Conservation (phyloP, 768 basidiomycete genomes). For the Mrakia gelida region DNA sequence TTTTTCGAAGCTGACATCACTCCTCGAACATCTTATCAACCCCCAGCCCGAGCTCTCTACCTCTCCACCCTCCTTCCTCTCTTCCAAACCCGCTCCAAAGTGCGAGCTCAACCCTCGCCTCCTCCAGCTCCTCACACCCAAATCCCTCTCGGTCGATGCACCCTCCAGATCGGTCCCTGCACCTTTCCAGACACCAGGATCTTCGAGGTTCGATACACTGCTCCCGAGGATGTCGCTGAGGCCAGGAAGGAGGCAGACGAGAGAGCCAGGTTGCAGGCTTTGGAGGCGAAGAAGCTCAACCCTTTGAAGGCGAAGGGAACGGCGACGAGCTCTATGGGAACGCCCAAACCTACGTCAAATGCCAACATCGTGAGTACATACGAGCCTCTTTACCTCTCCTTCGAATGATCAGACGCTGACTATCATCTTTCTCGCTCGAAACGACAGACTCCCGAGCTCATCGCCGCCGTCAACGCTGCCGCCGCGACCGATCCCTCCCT, state of each 20-base stretch:
- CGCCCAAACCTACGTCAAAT: not conserved
- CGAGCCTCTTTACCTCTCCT: too few relatives aligned
- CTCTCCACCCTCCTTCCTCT: conserved; percentile 65
- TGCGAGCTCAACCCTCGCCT: conserved; percentile 55
- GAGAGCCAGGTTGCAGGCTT: not conserved
- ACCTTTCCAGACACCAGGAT: conserved; percentile 62
- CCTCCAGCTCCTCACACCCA: conserved; percentile 59
- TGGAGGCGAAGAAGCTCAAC: not conserved
- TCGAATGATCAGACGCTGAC: too few relatives aligned
- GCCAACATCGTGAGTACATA: not conserved
- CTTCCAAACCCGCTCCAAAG: conserved; percentile 58
- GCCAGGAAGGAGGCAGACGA: conserved; percentile 5
- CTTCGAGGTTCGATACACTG: conserved; percentile 61
- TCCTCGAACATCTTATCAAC: conserved; percentile 21
- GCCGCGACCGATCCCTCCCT: conserved; percentile 65
- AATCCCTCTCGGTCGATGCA: conserved; percentile 62
- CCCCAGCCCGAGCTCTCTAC: conserved; percentile 56
- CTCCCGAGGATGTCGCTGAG: not conserved
- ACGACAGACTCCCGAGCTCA: conserved; percentile 56
- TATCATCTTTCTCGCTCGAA: conserved; percentile 37
- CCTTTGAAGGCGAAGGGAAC: not conserved
- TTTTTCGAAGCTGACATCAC: not conserved
- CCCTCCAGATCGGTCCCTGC: conserved; percentile 71
- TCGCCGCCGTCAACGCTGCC: conserved; percentile 62
- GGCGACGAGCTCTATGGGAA: not conserved